phyloP scores from a whole-genome alignment of 768 basidiomycete species.

The Pisolithus marmoratus region DNA sequence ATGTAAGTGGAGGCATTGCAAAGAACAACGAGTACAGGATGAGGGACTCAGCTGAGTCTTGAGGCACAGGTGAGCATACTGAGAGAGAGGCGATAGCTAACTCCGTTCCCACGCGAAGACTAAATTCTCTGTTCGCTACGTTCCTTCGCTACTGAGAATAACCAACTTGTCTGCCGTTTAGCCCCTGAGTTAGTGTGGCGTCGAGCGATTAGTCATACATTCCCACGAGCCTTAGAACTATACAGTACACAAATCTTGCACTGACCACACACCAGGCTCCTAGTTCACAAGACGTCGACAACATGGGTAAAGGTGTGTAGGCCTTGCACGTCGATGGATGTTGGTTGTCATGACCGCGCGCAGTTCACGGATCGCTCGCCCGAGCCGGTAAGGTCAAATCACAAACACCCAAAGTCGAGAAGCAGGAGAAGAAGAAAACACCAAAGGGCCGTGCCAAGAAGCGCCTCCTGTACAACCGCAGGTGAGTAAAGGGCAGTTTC shows the following conservation, averaged over 20 bases:
- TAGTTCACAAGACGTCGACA: slow-evolving; percentile 46
- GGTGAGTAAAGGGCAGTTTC: slow-evolving; percentile 46
- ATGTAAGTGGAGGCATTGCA: too few relatives aligned
- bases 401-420: slow-evolving; percentile 96
- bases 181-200: background rate
- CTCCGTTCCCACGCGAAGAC: too few relatives aligned
- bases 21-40: too few relatives aligned
- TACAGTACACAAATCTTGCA: slow-evolving; percentile 32
- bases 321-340: slow-evolving; percentile 3
- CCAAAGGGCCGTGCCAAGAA: slow-evolving; percentile 99
- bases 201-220: slow-evolving; percentile 5
- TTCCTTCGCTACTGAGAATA: too few relatives aligned
- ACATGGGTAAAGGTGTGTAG: slow-evolving; percentile 67
- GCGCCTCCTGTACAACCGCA: slow-evolving; percentile 88
- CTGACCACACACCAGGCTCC: slow-evolving; percentile 23
- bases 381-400: slow-evolving; percentile 99
- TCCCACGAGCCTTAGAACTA: slow-evolving; percentile 40
- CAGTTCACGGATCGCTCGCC: slow-evolving; percentile 98
- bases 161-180: background rate
- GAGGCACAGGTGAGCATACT: too few relatives aligned
- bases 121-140: too few relatives aligned
- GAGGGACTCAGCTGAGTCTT: too few relatives aligned
- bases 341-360: background rate
- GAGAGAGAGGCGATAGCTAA: too few relatives aligned
- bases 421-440: slow-evolving; percentile 98